Base-by-base conservation (phyloP, 2,329 filamentous ascomycete species). In the Diaporthe capsici region DNA sequence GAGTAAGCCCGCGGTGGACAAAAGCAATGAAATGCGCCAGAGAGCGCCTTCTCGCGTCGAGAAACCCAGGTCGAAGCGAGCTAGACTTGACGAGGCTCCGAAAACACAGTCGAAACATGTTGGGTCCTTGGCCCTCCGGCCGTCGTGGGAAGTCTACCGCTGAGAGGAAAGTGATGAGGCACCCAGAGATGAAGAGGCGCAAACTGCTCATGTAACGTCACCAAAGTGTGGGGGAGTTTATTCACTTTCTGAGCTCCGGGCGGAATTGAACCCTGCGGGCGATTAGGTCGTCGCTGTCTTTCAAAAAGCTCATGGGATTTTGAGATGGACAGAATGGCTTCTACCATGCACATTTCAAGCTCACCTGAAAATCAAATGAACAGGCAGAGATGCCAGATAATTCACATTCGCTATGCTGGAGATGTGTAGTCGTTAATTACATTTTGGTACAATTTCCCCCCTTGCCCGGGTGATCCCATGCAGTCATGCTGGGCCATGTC, bases 381-480 rank as follows among this genome's bases (percentile, higher is more conserved):
- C 4, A 39, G 6, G 34, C 22, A 25, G 7, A 53, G 37, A 5
- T 68, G 22, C 13, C 47, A 31, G 17, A 31, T 42, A 8, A 28
- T 51, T 3, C 47, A 20, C 4, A 70, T 39, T 70, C 65, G 65
- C 65, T 70, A 70, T 31, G 25, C 57, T 15, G 15, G 34, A 65
- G 49, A 58, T 57, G 44, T 34, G 31, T 44, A 72, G 49, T 51
- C 37, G 57, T 63, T 68, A 68, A 44, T 68, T 71, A 73, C 58
- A 75, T 34, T 57, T 53, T 58, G 39, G 6, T 70, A 70, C 65
- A 70, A 42, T 34, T 42, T 55, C 2, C 31, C 51, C 17, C n/a
- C 28, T 39, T 3, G n/a, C 49, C 65, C 3, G 2, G 15, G 4
- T 55, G 49, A 28, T 28, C 3, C 39, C n/a, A 42, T 42, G 34